These are phyloP conservation scores for Ganoderma resinaceum DNA, from an alignment of 1,284 basidiomycete genomes.

Conservation along the genomic window DNA sequence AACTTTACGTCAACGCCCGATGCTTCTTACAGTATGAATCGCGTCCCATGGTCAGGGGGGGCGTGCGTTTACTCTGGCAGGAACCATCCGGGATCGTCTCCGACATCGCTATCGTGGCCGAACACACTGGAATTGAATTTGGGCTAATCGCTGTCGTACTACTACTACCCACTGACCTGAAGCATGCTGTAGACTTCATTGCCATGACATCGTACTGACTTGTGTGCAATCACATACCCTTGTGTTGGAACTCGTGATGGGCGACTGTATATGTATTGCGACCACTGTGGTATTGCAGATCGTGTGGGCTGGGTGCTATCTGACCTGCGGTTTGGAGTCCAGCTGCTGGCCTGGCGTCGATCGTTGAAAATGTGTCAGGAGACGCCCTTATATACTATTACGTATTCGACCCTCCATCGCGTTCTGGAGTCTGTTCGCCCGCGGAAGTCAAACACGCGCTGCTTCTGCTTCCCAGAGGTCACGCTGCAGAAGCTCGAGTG, in stretches of 20 bases:
- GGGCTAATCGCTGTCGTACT: slow-evolving; percentile 15
- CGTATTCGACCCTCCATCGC: neutral
- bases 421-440: neutral
- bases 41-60: neutral
- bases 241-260: neutral
- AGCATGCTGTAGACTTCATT: slow-evolving; percentile 5
- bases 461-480: neutral
- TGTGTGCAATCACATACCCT: slow-evolving; percentile 1
- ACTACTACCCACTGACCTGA: slow-evolving; percentile 2
- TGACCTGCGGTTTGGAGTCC: neutral
- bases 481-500: neutral
- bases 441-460: neutral
- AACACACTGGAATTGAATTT: neutral
- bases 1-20: neutral
- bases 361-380: neutral
- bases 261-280: neutral
- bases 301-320: neutral
- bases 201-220: neutral
- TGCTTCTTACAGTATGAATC: neutral
- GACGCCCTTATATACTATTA: neutral
- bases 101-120: neutral
- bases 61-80: neutral
- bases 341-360: neutral
- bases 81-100: neutral
- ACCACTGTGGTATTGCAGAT: neutral